Percentiles rank a stretch among this genome's conserved stretches.
These are phyloP conservation scores for Niveomyces coronatus DNA, from an alignment of 2,329 filamentous ascomycete species.

Conservation along the genomic window DNA sequence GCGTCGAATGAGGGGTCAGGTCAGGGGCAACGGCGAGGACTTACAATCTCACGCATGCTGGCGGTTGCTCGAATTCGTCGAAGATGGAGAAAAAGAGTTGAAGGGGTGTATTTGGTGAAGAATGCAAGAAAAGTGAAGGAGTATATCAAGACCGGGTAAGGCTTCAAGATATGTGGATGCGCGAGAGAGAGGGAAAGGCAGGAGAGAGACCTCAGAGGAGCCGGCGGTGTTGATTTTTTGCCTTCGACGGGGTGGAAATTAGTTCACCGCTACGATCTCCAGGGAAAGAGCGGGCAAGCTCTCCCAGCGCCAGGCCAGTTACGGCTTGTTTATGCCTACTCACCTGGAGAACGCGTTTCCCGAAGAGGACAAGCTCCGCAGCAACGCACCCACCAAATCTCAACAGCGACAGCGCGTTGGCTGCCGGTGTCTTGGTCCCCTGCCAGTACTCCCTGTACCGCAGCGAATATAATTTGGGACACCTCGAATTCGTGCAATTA, in stretches of 20 bases:
- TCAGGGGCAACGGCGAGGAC: conserved; percentile 23
- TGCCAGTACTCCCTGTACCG: not conserved
- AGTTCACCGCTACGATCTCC: conserved; percentile 20
- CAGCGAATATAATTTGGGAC: too few relatives aligned
- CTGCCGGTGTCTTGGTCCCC: not conserved
- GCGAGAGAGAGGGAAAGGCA: conserved; percentile 17
- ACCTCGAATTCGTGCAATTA: too few relatives aligned
- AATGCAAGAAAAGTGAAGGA: conserved; percentile 23
- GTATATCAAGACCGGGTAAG: conserved; percentile 23
- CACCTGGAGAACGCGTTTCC: conserved; percentile 18
- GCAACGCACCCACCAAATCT: conserved; percentile 9
- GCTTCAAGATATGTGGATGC: conserved; percentile 16
- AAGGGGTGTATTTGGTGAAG: conserved; percentile 13
- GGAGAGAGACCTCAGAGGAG: conserved; percentile 13
- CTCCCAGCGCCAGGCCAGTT: conserved; percentile 14
- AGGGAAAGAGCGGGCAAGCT: conserved; percentile 13
- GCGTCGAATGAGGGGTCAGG: conserved; percentile 25
- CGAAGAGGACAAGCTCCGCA: conserved; percentile 19
- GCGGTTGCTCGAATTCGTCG: too few relatives aligned
- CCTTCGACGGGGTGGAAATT: conserved; percentile 14
- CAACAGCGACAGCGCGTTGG: conserved; percentile 6
- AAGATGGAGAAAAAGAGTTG: conserved; percentile 14
- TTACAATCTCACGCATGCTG: conserved; percentile 62
- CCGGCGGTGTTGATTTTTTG: conserved; percentile 18
- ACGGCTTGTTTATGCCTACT: conserved; percentile 30